phyloP scores from a whole-genome alignment of 257 asterid genomes.

The Nicotiana undulata region DNA sequence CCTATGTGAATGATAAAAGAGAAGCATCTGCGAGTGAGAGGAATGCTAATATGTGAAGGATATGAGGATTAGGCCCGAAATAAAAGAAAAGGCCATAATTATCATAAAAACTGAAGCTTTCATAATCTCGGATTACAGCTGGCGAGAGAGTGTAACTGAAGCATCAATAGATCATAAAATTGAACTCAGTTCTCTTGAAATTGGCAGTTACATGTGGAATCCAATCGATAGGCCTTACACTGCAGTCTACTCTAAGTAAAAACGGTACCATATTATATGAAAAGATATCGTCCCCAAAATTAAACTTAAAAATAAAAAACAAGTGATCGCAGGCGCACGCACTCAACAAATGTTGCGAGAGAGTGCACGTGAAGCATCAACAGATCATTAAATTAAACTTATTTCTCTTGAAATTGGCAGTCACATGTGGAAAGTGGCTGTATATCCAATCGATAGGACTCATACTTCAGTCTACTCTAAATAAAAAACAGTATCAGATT shows the following conservation, averaged over 20 bases:
- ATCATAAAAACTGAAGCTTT: neutral
- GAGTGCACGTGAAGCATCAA: neutral
- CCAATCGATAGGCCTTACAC: neutral
- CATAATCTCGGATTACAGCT: neutral
- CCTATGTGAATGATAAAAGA: constrained; percentile 26
- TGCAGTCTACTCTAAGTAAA: neutral
- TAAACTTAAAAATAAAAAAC: neutral
- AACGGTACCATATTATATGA: neutral
- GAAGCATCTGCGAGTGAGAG: neutral
- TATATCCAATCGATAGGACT: neutral
- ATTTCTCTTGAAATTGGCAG: neutral
- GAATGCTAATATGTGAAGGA: neutral
- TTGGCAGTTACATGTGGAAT: neutral
- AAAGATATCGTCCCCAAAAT: neutral
- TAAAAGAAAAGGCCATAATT: neutral
- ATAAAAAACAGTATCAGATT: neutral
- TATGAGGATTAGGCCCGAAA: neutral
- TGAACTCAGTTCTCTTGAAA: neutral
- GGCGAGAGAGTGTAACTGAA: neutral
- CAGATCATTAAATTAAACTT: neutral
- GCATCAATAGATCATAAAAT: neutral
- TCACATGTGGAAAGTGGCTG: neutral
- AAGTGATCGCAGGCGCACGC: neutral
- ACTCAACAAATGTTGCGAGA: neutral
- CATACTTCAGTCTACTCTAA: neutral